These are phyloP conservation scores for Plectosphaerella cucumerina DNA, from an alignment of 2,329 filamentous ascomycete species.

Conservation along the genomic window DNA sequence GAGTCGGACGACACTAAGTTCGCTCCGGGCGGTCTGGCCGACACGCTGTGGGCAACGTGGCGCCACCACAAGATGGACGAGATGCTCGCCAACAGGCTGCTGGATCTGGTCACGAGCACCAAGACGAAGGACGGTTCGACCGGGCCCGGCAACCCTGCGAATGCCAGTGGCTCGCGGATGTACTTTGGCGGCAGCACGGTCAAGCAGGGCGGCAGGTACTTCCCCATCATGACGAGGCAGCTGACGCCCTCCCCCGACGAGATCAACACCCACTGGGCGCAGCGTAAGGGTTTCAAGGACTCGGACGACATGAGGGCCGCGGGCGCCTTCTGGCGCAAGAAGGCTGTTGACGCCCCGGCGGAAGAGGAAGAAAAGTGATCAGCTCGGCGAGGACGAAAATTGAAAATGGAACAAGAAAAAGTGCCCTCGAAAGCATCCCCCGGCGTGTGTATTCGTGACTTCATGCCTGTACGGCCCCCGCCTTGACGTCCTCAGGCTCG, in stretches of 20 bases:
- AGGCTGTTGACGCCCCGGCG: background rate
- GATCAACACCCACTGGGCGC: conserved; percentile 58
- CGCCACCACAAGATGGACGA: conserved; percentile 85
- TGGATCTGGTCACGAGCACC: conserved; percentile 49
- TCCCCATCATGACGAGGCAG: conserved; percentile 48
- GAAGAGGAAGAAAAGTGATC: conserved; percentile 4
- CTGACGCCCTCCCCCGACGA: conserved; percentile 46
- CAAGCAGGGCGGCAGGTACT: conserved; percentile 47
- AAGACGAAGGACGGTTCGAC: background rate
- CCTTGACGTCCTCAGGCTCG: conserved; percentile 40
- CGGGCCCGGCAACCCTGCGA: no score
- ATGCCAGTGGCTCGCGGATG: conserved; percentile 14
- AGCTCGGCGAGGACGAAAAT: background rate
- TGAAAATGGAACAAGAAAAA: conserved; percentile 1
- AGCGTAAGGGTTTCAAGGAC: conserved; percentile 52
- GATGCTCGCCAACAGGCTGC: conserved; percentile 68
- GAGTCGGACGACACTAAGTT: conserved; percentile 68
- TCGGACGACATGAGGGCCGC: conserved; percentile 41
- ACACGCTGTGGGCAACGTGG: conserved; percentile 80
- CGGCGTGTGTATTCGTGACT: no score
- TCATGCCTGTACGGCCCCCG: background rate
- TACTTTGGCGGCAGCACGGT: conserved; percentile 55
- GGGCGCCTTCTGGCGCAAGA: conserved; percentile 4
- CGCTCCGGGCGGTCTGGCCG: conserved; percentile 62
- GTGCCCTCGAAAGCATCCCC: background rate